Evolutionary conservation across 805 yeast species (phyloP), one percentile per base, ranked within the genome.

Genomic region (Wickerhamiella musiphila): DNA sequence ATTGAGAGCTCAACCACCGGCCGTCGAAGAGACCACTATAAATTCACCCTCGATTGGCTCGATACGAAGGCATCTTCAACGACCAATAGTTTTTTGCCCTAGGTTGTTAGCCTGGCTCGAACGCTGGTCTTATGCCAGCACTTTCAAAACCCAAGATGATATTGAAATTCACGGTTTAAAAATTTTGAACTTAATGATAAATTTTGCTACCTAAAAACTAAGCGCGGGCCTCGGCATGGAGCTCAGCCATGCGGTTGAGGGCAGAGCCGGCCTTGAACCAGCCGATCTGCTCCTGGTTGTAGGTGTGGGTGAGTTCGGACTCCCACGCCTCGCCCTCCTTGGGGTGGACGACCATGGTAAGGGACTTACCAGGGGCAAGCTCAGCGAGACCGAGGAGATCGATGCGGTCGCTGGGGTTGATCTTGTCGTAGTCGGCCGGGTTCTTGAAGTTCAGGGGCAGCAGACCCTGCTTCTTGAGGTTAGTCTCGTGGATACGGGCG

Each of bases 191-290:
- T n/a, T n/a, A n/a, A n/a, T n/a, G n/a, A n/a, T n/a, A n/a, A n/a
- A n/a, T n/a, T n/a, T n/a, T n/a, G n/a, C n/a, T n/a, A n/a, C n/a
- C n/a, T n/a, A n/a, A n/a, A n/a, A n/a, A n/a, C 10, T 28, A 28
- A 28, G 30, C 30, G 23, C 23, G 18, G 23, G 30, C 30, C 12
- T 14, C 32, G 15, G 35, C 33, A 28, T 40, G 47, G 31, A 37
- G 33, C 44, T 62, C 53, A 42, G 83, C 78, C 83, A 83, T 81
- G 70, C 77, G 81, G 81, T 90, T 90, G 66, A 90, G 76, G 60
- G 98, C 98, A 49, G 95, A 83, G 68, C 98, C 98, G 53, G 77
- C 73, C 72, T 81, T 86, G 78, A 86, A 86, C 96, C 96, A 86
- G 59, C 81, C 95, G 57, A 86, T 78, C 70, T 86, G 98, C 69